These are phyloP conservation scores for Allium cepa DNA, from an alignment of 106 monocot genomes.

Conservation along the genomic window DNA sequence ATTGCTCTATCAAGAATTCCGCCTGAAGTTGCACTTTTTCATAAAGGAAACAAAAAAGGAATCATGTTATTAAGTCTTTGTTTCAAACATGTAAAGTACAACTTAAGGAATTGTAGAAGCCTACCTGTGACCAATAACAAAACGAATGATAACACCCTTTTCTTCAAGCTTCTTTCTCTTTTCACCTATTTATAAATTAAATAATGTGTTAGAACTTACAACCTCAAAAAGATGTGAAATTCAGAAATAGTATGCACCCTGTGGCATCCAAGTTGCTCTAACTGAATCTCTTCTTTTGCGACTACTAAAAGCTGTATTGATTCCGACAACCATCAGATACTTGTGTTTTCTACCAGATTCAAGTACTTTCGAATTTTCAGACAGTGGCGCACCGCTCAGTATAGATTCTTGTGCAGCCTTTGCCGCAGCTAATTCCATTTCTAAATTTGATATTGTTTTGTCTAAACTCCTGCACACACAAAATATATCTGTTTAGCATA, in stretches of 20 bases:
- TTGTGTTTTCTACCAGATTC: constrained; percentile 32
- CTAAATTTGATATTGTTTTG: constrained; percentile 77
- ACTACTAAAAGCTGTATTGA: constrained; percentile 96
- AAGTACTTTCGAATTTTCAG: constrained; percentile 27
- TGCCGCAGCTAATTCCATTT: constrained; percentile 77
- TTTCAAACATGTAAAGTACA: too few species aligned
- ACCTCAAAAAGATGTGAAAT: neutral
- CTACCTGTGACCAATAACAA: constrained; percentile 71
- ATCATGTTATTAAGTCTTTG: too few species aligned
- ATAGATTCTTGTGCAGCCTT: constrained; percentile 76
- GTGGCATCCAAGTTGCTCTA: constrained; percentile 89
- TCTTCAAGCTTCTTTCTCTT: constrained; percentile 64
- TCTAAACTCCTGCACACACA: constrained; percentile 52
- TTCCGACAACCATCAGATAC: constrained; percentile 89
- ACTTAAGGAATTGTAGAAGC: neutral
- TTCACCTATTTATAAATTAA: constrained; percentile 30
- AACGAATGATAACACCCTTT: constrained; percentile 68
- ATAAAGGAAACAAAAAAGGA: neutral
- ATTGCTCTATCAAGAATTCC: constrained; percentile 75
- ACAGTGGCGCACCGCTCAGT: constrained; percentile 68
- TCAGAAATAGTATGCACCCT: constrained; percentile 32
- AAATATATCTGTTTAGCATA: neutral
- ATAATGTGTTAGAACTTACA: neutral
- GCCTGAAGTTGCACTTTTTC: constrained; percentile 44
- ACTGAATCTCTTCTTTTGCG: constrained; percentile 92